phyloP scores from a whole-genome alignment of 1,284 basidiomycete species.

The Cryptococcus sp. region DNA sequence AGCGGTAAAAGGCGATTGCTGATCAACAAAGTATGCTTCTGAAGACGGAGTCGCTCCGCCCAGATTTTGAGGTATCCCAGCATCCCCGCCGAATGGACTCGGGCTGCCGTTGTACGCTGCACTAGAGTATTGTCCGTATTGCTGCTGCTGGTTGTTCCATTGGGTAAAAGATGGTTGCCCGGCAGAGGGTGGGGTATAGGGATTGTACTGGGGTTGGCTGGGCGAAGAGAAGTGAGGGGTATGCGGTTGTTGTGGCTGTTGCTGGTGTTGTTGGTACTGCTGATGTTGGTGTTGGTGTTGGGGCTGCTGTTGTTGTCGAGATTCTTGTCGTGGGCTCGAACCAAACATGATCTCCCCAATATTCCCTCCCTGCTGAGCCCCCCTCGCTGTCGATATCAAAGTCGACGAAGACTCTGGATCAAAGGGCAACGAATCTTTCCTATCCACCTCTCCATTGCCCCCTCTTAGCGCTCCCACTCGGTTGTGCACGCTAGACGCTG shows the following conservation, averaged over 20 bases:
- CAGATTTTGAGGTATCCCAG: not conserved
- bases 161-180: not conserved
- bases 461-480: not conserved
- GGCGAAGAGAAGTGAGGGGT: not conserved
- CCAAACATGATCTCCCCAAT: slow-evolving; percentile 21
- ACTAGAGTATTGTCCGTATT: not conserved
- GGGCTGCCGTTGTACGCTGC: too few relatives aligned
- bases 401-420: slow-evolving; percentile 32
- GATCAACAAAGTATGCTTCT: slow-evolving; percentile 10
- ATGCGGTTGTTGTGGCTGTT: slow-evolving; percentile 6
- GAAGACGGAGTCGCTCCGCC: slow-evolving; percentile 9
- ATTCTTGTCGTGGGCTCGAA: slow-evolving; percentile 8
- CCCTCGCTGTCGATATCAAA: slow-evolving; percentile 26
- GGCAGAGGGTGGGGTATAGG: not conserved
- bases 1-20: slow-evolving; percentile 10
- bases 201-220: not conserved
- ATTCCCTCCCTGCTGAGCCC: not conserved
- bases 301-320: slow-evolving; percentile 13
- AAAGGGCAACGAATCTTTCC: slow-evolving; percentile 37
- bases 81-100: not conserved
- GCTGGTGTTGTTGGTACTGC: slow-evolving; percentile 10
- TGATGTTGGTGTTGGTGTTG: slow-evolving; percentile 12
- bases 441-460: not conserved
- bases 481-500: not conserved
- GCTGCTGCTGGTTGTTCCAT: not conserved